A percentile compares a stretch with the other conserved stretches of the same genome.
phyloP scores from a whole-genome alignment of 495 filamentous ascomycete species.

The Tetracladium setigerum region DNA sequence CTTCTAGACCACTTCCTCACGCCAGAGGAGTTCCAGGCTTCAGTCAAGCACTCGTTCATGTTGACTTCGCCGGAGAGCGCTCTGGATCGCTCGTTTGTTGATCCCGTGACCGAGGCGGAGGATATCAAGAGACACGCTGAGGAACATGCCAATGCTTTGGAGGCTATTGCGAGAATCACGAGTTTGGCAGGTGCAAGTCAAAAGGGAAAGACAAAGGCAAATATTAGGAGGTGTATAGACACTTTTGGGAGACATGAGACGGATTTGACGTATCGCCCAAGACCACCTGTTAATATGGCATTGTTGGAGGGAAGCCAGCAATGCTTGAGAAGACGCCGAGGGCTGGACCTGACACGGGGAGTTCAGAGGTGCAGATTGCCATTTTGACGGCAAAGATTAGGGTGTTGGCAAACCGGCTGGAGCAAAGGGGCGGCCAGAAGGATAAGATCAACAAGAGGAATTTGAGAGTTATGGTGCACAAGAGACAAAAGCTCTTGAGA shows the following conservation, averaged over 20 bases:
- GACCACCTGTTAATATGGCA: constrained; percentile 20
- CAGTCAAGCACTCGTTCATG: constrained; percentile 54
- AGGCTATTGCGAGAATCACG: constrained; percentile 70
- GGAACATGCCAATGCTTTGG: constrained; percentile 45
- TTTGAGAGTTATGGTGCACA: constrained; percentile 76
- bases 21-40: constrained; percentile 51
- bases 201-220: constrained; percentile 69
- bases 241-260: constrained; percentile 88
- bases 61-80: constrained; percentile 49
- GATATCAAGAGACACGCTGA: constrained; percentile 27
- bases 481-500: constrained; percentile 75
- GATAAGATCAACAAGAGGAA: constrained; percentile 96
- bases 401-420: constrained; percentile 58
- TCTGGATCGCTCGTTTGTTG: constrained; percentile 27
- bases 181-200: constrained; percentile 64
- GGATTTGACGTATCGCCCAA: constrained; percentile 57
- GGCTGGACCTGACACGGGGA: constrained; percentile 84
- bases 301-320: constrained; percentile 25
- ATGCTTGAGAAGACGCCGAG: constrained; percentile 50
- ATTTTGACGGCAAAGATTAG: constrained; percentile 93
- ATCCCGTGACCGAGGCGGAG: constrained; percentile 39
- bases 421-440: constrained; percentile 42
- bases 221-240: constrained; percentile 75
- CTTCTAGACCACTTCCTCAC: constrained; percentile 70
- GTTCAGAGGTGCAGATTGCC: constrained; percentile 93